Evolutionary conservation across 257 asterid species (phyloP).

Genomic region (Solanum etuberosum): DNA sequence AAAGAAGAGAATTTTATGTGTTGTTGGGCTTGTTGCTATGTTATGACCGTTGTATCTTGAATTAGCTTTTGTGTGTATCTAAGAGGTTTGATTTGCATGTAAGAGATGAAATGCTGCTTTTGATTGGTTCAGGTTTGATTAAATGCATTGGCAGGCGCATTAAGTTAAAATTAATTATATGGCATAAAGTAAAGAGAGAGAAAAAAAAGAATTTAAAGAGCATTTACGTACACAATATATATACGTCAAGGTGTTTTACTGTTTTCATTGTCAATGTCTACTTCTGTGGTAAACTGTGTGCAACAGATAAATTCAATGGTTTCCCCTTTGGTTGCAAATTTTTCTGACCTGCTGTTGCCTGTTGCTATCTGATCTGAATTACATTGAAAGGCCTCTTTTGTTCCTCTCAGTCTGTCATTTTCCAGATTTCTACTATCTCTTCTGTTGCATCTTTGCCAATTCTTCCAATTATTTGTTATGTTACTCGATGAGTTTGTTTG

Average conservation of each 20-base stretch:
- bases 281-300: slow-evolving; percentile 8
- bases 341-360: slow-evolving; percentile 4
- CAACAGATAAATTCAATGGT: slow-evolving; percentile 14
- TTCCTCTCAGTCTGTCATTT: background rate
- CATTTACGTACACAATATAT: background rate
- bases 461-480: background rate
- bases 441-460: background rate
- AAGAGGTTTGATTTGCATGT: slow-evolving; percentile 13
- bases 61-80: background rate
- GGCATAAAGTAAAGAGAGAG: background rate
- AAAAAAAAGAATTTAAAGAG: background rate
- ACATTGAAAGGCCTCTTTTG: background rate
- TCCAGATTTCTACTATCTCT: background rate
- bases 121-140: background rate
- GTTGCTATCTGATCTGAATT: slow-evolving; percentile 9
- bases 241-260: slow-evolving; percentile 9
- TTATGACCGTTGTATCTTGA: background rate
- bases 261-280: background rate
- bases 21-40: background rate
- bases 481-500: background rate
- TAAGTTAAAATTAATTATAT: slow-evolving; percentile 1
- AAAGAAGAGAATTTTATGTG: background rate
- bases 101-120: slow-evolving; percentile 17
- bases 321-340: slow-evolving; percentile 6
- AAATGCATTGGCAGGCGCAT: slow-evolving; percentile 23